Percentiles rank a stretch among this genome's conserved stretches.
phyloP scores from a whole-genome alignment of 225 moss, liverwort and hornwort species.

The Rhytidiadelphus loreus region DNA sequence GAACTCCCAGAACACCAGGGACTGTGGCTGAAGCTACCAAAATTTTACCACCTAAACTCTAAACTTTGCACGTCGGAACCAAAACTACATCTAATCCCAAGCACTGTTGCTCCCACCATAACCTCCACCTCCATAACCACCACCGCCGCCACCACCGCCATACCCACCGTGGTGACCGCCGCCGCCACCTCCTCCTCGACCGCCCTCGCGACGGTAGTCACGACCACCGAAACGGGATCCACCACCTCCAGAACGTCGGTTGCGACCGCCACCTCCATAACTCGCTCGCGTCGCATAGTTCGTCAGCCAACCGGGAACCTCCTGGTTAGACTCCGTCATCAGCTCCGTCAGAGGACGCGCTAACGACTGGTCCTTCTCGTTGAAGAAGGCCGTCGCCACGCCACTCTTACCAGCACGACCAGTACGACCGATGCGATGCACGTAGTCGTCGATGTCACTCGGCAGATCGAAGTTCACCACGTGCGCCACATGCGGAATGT shows the following conservation, averaged over 20 bases:
- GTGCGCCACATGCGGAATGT: conserved; percentile 95
- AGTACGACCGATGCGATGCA: conserved; percentile 94
- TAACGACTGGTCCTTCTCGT: conserved; percentile 79
- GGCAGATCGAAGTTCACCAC: conserved; percentile 96
- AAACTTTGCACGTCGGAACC: background rate
- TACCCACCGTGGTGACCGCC: conserved; percentile 47
- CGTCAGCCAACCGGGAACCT: conserved; percentile 82
- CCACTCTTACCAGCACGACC: conserved; percentile 96
- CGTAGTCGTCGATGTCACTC: conserved; percentile 93
- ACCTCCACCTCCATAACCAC: conserved; percentile 63
- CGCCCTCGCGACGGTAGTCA: conserved; percentile 76
- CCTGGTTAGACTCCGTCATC: conserved; percentile 95
- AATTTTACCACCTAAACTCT: conserved; percentile 38
- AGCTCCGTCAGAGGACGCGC: conserved; percentile 73
- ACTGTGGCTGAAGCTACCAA: conserved; percentile 55
- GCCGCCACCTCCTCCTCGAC: conserved; percentile 48
- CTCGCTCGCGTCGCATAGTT: conserved; percentile 47
- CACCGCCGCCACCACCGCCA: conserved; percentile 53
- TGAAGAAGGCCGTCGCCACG: conserved; percentile 89
- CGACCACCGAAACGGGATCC: conserved; percentile 87
- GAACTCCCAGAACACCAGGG: background rate
- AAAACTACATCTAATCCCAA: conserved; percentile 56
- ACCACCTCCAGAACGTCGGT: conserved; percentile 72
- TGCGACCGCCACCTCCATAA: conserved; percentile 55
- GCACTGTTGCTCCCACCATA: conserved; percentile 77